These are phyloP conservation scores for Cutaneotrichosporon sp. DNA, from an alignment of 1,284 basidiomycete genomes.

Conservation along the genomic window DNA sequence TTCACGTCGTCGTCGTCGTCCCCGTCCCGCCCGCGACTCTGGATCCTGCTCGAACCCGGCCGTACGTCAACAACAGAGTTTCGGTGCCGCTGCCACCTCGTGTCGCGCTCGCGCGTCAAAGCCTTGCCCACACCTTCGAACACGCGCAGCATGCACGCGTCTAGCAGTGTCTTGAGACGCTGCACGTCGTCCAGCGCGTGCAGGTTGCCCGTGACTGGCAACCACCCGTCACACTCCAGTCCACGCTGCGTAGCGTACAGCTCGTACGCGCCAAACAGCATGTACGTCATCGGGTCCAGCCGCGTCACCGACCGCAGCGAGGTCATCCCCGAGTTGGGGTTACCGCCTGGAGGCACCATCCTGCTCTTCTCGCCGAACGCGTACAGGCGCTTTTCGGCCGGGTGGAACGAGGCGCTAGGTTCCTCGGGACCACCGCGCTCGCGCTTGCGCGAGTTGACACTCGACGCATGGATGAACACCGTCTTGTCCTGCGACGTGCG, in stretches of 20 bases:
- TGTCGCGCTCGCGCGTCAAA: constrained; percentile 28
- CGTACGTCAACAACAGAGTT: constrained; percentile 16
- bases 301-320: constrained; percentile 71
- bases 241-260: constrained; percentile 64
- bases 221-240: constrained; percentile 83
- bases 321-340: constrained; percentile 35
- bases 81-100: constrained; percentile 22
- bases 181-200: constrained; percentile 77
- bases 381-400: constrained; percentile 69
- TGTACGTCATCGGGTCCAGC: constrained; percentile 82
- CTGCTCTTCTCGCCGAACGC: constrained; percentile 81
- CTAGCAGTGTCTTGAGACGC: constrained; percentile 74
- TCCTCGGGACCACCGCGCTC: constrained; percentile 52
- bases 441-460: constrained; percentile 74
- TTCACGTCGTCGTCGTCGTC: constrained; percentile 23
- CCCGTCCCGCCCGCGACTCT: constrained; percentile 13
- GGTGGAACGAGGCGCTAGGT: constrained; percentile 46
- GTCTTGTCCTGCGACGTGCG: constrained; percentile 85
- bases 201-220: constrained; percentile 73
- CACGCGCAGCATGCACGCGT: constrained; percentile 80
- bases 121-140: constrained; percentile 72
- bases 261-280: constrained; percentile 85
- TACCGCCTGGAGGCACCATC: constrained; percentile 52
- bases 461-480: constrained; percentile 68
- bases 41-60: constrained; percentile 21